These are phyloP conservation scores for Phoenix dactylifera DNA, from an alignment of 176 grass and related monocot genomes.

Conservation along the genomic window DNA sequence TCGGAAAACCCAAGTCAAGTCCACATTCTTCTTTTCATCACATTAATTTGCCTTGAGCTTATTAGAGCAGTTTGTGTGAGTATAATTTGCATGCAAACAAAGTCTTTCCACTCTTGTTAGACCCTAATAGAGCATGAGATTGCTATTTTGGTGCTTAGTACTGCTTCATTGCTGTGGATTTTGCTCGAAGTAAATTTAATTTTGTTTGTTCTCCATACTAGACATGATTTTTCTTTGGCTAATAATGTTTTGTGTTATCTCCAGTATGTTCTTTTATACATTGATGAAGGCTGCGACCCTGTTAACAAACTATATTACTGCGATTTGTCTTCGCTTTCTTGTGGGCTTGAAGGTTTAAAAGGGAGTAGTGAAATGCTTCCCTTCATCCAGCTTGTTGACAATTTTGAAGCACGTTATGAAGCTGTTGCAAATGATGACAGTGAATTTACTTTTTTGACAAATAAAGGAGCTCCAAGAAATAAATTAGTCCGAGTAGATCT, in stretches of 20 bases:
- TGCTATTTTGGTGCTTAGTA: no score
- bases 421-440: conserved; percentile 65
- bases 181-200: no score
- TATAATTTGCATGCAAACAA: no score
- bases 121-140: no score
- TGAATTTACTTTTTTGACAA: conserved; percentile 81
- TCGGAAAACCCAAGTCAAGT: no score
- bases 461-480: conserved; percentile 72
- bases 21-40: no score
- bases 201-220: no score
- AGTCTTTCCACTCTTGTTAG: no score
- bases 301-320: conserved; percentile 91
- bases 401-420: conserved; percentile 69
- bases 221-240: neutral
- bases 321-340: conserved; percentile 55
- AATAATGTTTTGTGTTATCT: conserved; percentile 14
- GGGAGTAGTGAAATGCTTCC: conserved; percentile 51
- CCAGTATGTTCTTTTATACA: conserved; percentile 66
- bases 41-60: no score
- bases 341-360: conserved; percentile 58
- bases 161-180: no score
- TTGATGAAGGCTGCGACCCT: conserved; percentile 64
- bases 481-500: conserved; percentile 75
- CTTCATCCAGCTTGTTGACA: conserved; percentile 82
- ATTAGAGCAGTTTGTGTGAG: no score